These are phyloP conservation scores for Eutrema japonicum DNA, from an alignment of 345 rosid species.

Conservation along the genomic window DNA sequence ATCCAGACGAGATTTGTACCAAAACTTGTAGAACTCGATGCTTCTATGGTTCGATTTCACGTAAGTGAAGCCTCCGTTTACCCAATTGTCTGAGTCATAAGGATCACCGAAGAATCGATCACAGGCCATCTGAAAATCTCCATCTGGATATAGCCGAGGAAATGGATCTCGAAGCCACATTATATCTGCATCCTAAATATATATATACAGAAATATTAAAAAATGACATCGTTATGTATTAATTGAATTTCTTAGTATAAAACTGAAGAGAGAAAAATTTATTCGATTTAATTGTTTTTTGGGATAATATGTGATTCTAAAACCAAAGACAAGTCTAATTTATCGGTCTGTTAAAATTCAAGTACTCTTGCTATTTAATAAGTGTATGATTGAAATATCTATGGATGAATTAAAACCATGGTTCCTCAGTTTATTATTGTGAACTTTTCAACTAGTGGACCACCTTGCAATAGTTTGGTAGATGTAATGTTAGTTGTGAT, in stretches of 20 bases:
- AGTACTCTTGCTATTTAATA: not conserved
- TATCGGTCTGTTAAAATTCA: not conserved
- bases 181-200: conserved; percentile 72
- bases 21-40: conserved; percentile 65
- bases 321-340: not conserved
- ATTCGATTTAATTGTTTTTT: not conserved
- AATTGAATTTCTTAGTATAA: not conserved
- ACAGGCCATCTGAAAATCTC: conserved; percentile 88
- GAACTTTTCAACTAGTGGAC: not conserved
- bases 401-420: not conserved
- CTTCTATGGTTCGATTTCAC: conserved; percentile 62
- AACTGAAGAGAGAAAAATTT: not conserved
- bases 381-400: not conserved
- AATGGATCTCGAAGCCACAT: conserved; percentile 86
- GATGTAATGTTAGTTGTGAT: not conserved
- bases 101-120: conserved; percentile 58
- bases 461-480: not conserved
- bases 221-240: not conserved
- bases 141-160: conserved; percentile 54
- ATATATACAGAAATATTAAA: not conserved
- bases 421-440: not conserved
- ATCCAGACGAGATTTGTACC: conserved; percentile 59
- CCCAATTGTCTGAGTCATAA: conserved; percentile 45
- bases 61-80: conserved; percentile 75
- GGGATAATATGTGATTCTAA: not conserved